Conservation (phyloP, 352 stramenopile genomes). For the Phytophthora pisi region DNA sequence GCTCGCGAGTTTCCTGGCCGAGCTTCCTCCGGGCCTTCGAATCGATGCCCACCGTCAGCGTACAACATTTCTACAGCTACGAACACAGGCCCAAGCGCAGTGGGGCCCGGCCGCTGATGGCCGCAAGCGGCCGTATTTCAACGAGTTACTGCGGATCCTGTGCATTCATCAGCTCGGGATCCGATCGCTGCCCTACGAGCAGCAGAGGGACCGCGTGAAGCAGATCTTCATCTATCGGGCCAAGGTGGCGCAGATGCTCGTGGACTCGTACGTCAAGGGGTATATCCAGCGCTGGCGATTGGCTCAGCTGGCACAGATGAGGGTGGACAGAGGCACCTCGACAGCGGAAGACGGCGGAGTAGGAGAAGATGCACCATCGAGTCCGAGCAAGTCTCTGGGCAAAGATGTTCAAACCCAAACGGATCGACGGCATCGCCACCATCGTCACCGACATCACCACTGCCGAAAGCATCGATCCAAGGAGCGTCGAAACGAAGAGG, state of each 20-base stretch:
- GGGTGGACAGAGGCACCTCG: slow-evolving; percentile 29
- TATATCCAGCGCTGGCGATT: slow-evolving; percentile 66
- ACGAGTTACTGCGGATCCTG: slow-evolving; percentile 73
- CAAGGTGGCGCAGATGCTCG: slow-evolving; percentile 78
- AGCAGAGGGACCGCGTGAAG: slow-evolving; percentile 82
- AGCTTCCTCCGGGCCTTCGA: slow-evolving; percentile 59
- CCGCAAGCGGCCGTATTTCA: slow-evolving; percentile 71
- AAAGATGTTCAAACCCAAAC: slow-evolving; percentile 40
- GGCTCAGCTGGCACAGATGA: slow-evolving; percentile 15
- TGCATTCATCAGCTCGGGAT: slow-evolving; percentile 87
- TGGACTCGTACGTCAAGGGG: slow-evolving; percentile 69
- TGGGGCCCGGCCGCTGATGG: slow-evolving; percentile 34
- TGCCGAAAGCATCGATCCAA: slow-evolving; percentile 22
- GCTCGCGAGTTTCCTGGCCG: slow-evolving; percentile 57
- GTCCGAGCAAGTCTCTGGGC: slow-evolving; percentile 13
- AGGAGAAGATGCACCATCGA: not conserved
- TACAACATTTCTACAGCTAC: slow-evolving; percentile 68
- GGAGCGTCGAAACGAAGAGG: slow-evolving; percentile 8
- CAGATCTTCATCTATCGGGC: slow-evolving; percentile 85
- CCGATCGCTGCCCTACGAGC: slow-evolving; percentile 76
- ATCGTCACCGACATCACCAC: slow-evolving; percentile 28
- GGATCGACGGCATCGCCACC: slow-evolving; percentile 18
- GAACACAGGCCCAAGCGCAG: slow-evolving; percentile 70
- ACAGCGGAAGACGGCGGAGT: slow-evolving; percentile 14
- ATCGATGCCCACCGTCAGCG: slow-evolving; percentile 51